phyloP scores from a whole-genome alignment of 2,329 filamentous ascomycete genomes.

The Pseudopyricularia javanii region DNA sequence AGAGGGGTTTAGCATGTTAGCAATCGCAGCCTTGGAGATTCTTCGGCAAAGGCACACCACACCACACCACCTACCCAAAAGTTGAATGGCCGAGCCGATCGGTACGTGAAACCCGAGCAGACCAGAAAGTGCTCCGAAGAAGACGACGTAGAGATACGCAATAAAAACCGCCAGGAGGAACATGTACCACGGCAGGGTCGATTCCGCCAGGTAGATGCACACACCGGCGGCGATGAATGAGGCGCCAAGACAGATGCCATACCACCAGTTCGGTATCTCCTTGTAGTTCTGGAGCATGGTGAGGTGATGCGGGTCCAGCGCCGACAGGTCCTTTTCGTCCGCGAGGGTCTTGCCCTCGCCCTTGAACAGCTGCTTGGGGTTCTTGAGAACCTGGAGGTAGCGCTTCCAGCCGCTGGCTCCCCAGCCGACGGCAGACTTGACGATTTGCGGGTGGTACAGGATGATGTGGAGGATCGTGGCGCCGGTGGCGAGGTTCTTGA shows the following conservation, averaged over 20 bases:
- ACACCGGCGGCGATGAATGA: constrained; percentile 22
- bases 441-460: background rate
- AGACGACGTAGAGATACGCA: constrained; percentile 21
- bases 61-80: constrained; percentile 6
- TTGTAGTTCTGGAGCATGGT: constrained; percentile 24
- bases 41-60: too few species aligned
- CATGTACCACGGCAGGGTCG: constrained; percentile 26
- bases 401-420: background rate
- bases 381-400: background rate
- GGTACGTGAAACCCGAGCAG: constrained; percentile 26
- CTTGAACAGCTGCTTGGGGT: constrained; percentile 1
- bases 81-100: constrained; percentile 8
- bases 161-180: constrained; percentile 24
- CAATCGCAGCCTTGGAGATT: too few species aligned
- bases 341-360: constrained; percentile 5
- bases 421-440: background rate
- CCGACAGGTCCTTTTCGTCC: constrained; percentile 7
- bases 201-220: constrained; percentile 22
- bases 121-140: constrained; percentile 23
- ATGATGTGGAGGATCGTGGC: background rate
- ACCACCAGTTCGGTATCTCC: constrained; percentile 30
- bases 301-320: constrained; percentile 26
- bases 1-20: too few species aligned
- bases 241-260: constrained; percentile 18
- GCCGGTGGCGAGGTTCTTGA: background rate